A percentile compares a stretch with the other conserved stretches of the same genome.
These are phyloP conservation scores for Pseudocercospora fuligena DNA, from an alignment of 2,329 filamentous ascomycete species.

Conservation along the genomic window DNA sequence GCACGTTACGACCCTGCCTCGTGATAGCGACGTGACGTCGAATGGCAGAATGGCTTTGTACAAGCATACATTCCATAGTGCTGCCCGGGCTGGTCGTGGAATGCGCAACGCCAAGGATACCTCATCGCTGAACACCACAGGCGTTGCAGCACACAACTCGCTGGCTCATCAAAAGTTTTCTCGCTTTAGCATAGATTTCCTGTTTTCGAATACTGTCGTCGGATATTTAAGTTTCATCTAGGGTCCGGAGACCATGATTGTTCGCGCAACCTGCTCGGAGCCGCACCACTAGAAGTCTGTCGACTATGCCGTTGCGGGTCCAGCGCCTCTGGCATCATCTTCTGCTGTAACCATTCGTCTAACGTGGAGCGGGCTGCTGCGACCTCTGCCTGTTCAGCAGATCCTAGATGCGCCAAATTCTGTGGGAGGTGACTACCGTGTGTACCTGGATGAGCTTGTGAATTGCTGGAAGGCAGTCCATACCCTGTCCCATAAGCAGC, in stretches of 20 bases:
- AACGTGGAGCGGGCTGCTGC: neutral
- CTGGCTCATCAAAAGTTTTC: neutral
- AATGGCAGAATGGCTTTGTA: conserved; percentile 33
- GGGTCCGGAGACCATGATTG: conserved; percentile 1
- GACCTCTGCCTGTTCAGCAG: conserved; percentile 22
- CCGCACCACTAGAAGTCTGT: neutral
- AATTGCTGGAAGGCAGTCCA: neutral
- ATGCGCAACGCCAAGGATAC: conserved; percentile 18
- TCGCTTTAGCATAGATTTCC: neutral
- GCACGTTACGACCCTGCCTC: conserved; percentile 19
- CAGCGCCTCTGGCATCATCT: conserved; percentile 1
- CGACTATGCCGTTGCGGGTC: neutral
- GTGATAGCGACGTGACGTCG: conserved; percentile 25
- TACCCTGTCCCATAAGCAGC: neutral
- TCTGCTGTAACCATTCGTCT: neutral
- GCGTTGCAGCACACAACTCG: neutral
- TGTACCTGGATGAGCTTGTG: neutral
- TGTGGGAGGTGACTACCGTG: neutral
- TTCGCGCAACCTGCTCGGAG: neutral
- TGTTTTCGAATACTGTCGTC: neutral
- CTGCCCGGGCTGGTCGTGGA: conserved; percentile 24
- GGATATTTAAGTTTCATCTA: neutral
- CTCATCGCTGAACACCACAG: neutral
- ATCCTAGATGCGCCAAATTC: conserved; percentile 3
- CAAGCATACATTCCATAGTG: conserved; percentile 27